Evolutionary conservation across 768 basidiomycete species (phyloP).

Genomic region (Tubosaeta sp.): DNA sequence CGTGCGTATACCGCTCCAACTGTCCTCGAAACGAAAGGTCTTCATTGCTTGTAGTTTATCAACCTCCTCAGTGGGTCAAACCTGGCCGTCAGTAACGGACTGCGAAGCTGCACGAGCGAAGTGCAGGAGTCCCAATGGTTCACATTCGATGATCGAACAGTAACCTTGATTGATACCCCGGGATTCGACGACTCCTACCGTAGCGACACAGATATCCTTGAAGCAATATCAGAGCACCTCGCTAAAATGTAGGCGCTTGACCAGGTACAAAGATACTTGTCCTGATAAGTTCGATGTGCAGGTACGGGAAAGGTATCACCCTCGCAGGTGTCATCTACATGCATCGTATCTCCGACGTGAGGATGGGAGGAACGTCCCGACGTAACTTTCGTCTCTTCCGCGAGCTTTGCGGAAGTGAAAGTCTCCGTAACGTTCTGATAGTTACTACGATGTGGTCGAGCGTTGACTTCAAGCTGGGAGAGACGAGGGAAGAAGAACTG

Average conservation of each 20-base stretch:
- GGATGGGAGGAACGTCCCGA: neutral
- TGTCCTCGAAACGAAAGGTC: neutral
- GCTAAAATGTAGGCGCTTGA: neutral
- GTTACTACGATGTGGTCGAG: neutral
- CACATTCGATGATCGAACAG: neutral
- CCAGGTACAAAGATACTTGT: too few relatives aligned
- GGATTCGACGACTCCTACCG: neutral
- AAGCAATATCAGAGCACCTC: neutral
- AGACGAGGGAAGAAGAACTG: neutral
- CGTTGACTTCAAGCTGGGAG: neutral
- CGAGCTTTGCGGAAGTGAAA: neutral
- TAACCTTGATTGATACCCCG: constrained; percentile 1
- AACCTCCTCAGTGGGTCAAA: neutral
- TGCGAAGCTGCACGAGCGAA: neutral
- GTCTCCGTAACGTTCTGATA: neutral
- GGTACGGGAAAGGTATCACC: neutral
- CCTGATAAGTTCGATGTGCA: neutral
- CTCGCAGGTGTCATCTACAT: neutral
- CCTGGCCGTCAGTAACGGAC: neutral
- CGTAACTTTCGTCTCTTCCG: neutral
- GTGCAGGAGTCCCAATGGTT: neutral
- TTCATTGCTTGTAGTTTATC: neutral
- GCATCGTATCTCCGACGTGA: neutral
- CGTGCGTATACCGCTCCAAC: neutral
- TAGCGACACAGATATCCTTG: neutral